Conservation (phyloP, 495 filamentous ascomycete species). For the Elasticomyces elasticus region DNA sequence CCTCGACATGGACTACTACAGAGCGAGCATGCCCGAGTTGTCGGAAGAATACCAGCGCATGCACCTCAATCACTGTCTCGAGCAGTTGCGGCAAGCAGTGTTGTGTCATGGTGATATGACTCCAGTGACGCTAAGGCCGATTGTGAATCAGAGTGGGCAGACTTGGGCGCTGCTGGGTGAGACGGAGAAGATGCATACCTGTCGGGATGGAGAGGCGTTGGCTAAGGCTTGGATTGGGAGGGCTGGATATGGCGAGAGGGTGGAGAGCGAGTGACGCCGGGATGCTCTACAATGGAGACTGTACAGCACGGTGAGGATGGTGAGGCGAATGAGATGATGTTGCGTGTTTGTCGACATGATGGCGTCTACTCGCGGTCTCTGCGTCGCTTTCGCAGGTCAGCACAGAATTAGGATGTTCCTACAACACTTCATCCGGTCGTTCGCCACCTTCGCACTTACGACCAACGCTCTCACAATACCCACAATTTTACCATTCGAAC, state of each 20-base stretch:
- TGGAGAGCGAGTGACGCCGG: conserved; percentile 5
- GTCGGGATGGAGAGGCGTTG: conserved; percentile 4
- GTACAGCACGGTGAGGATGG: not conserved
- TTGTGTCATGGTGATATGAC: conserved; percentile 13
- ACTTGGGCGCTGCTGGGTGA: conserved; percentile 1
- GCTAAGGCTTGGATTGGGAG: not conserved
- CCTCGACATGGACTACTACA: conserved; percentile 2
- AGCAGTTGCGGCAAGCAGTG: conserved; percentile 9
- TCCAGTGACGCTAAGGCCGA: conserved; percentile 9
- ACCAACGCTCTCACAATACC: no score
- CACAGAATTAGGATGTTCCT: no score
- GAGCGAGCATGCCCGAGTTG: not conserved
- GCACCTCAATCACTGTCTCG: conserved; percentile 10
- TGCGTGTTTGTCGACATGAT: not conserved
- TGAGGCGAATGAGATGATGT: not conserved
- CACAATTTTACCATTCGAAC: no score
- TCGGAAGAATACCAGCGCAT: not conserved
- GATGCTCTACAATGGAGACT: no score
- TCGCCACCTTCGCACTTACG: no score
- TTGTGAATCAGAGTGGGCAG: not conserved
- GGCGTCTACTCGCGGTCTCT: no score
- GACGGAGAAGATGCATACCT: conserved; percentile 6
- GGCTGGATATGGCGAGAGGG: not conserved
- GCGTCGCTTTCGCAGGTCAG: no score
- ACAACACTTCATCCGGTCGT: no score